Evolutionary conservation across 257 asterid genomes (phyloP), one percentile per base, ranked within the genome.

Genomic region (Solanum bulbocastanum): DNA sequence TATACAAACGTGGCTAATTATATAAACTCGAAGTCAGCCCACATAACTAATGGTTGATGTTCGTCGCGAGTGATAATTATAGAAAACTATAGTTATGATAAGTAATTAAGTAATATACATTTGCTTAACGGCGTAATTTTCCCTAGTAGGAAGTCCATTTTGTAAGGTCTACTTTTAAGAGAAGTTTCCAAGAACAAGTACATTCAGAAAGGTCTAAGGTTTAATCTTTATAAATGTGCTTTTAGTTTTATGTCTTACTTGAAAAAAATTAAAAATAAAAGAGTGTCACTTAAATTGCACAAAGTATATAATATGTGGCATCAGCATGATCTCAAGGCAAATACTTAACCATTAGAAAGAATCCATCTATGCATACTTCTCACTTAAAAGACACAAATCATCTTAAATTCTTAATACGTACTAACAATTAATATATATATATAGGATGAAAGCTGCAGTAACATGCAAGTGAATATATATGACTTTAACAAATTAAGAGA

Each of bases 401-500:
- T 71, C 76, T 71, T 30, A 30, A 30, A 30, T 30, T 30, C 30
- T 30, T 6, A 72, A 2, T 72, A 72, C n/a, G 6, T 22, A 49
- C 22, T 49, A 1, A 23, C 5, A 62, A 62, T 60, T 33, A 4
- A 71, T 33, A 15, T 33, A 72, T 72, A 25, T 39, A 39, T 39
- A 4, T 44, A 46, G 42, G 87, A 52, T 52, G 84, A 79, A 79
- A 79, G 66, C 40, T 79, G 74, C 40, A 88, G 92, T 89, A 91
- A 90, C 94, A 91, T 93, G 98, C 94, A 89, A 89, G 90, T 89
- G 96, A 93, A 85, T 86, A 79, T 46, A 30, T 15, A 44, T 44
- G 66, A 5, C 40, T 81, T 44, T 81, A 44, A 35, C 46, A 73
- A 9, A 9, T 20, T 73, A 73, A 73, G 81, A 74, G 83, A 73